These are phyloP conservation scores for Solanum lycopersicoides DNA, from an alignment of 257 asterid species.

Conservation along the genomic window DNA sequence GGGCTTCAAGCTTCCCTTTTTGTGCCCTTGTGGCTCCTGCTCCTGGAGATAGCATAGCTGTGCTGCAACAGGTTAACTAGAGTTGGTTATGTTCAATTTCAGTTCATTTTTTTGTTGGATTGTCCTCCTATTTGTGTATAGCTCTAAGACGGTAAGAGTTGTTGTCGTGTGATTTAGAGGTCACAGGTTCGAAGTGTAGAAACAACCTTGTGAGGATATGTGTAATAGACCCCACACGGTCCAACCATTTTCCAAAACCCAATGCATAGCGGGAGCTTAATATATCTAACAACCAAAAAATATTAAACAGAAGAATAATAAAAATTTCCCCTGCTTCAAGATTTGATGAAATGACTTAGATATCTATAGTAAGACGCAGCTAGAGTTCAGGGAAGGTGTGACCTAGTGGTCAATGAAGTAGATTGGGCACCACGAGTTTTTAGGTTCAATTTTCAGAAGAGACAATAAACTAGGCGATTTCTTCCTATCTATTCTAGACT, in stretches of 20 bases:
- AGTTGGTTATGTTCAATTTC: neutral
- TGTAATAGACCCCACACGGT: neutral
- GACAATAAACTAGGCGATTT: neutral
- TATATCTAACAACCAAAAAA: neutral
- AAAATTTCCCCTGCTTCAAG: neutral
- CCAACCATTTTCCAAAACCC: neutral
- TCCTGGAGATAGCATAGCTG: conserved; percentile 52
- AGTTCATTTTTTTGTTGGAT: neutral
- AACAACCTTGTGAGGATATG: neutral
- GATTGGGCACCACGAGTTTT: neutral
- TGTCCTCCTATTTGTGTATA: neutral
- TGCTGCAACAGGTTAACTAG: conserved; percentile 52
- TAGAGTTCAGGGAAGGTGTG: neutral
- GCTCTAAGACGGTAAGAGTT: neutral
- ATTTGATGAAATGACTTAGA: neutral
- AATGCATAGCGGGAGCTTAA: neutral
- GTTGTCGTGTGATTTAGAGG: neutral
- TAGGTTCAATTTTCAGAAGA: neutral
- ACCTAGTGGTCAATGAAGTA: neutral
- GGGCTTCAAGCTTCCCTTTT: conserved; percentile 53
- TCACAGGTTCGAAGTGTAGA: neutral
- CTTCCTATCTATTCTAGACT: rapidly evolving
- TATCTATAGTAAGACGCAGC: neutral
- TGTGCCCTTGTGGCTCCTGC: conserved; percentile 76
- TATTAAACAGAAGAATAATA: neutral